Conservation (phyloP, 1,284 basidiomycete species). For the Moesziomyces globuligerus region DNA sequence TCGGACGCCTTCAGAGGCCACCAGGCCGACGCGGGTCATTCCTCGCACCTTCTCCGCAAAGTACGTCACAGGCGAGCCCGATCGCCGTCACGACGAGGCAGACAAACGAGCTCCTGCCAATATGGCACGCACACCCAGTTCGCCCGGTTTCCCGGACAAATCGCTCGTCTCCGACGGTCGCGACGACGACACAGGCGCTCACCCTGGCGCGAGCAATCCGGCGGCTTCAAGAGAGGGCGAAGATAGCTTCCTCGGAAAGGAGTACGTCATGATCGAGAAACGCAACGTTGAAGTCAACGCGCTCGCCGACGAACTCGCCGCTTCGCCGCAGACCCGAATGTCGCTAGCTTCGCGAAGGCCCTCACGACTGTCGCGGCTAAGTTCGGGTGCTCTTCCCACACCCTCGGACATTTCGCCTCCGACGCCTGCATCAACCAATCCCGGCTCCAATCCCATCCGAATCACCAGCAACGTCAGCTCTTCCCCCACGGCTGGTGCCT, state of each 20-base stretch:
- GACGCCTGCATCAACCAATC: conserved; percentile 4
- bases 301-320: conserved; percentile 70
- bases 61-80: conserved; percentile 45
- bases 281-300: conserved; percentile 73
- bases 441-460: conserved; percentile 20
- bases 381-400: conserved; percentile 17
- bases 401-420: conserved; percentile 25
- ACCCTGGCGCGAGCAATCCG: neutral
- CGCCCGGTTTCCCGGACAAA: conserved; percentile 26
- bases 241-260: conserved; percentile 67
- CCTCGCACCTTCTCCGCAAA: conserved; percentile 43
- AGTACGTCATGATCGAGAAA: conserved; percentile 74
- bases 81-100: conserved; percentile 11
- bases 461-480: conserved; percentile 16
- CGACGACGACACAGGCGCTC: conserved; percentile 3
- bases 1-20: conserved; percentile 3
- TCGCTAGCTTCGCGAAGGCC: conserved; percentile 38
- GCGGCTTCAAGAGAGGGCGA: conserved; percentile 24
- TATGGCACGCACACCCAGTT: conserved; percentile 25
- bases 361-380: conserved; percentile 46
- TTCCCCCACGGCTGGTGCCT: conserved; percentile 37
- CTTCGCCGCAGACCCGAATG: conserved; percentile 35
- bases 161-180: conserved; percentile 10
- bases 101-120: conserved; percentile 10
- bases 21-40: conserved; percentile 11